A percentile compares a stretch with the other conserved stretches of the same genome.
These are phyloP conservation scores for Lepiota venenata DNA, from an alignment of 768 basidiomycete genomes.

Conservation along the genomic window DNA sequence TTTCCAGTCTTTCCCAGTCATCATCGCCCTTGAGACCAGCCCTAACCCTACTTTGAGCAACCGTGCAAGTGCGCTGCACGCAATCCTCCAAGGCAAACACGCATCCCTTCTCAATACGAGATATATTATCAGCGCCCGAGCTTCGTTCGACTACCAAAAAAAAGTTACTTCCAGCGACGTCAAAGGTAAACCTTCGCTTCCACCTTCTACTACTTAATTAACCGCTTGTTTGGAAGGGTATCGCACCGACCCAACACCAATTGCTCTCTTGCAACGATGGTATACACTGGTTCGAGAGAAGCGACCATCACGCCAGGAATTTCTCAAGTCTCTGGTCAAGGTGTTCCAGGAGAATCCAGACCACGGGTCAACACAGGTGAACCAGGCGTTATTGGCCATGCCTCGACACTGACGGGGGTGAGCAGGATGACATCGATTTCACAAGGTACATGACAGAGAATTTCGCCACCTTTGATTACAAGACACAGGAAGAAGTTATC, in stretches of 20 bases:
- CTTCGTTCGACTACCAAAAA: slow-evolving; percentile 83
- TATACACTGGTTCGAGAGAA: slow-evolving; percentile 92
- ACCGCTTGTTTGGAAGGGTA: slow-evolving; percentile 44
- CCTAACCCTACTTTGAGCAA: slow-evolving; percentile 54
- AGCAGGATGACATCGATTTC: slow-evolving; percentile 80
- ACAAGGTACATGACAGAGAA: slow-evolving; percentile 94
- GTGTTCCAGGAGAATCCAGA: slow-evolving; percentile 73
- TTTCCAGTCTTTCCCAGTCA: slow-evolving; percentile 80
- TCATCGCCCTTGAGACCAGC: slow-evolving; percentile 92
- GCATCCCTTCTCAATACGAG: slow-evolving; percentile 85
- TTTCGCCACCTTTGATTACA: slow-evolving; percentile 89
- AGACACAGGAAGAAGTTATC: slow-evolving; percentile 90
- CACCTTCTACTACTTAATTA: neutral
- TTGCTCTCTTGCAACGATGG: slow-evolving; percentile 86
- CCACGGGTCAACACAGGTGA: slow-evolving; percentile 61
- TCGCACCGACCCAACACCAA: slow-evolving; percentile 57
- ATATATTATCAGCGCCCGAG: slow-evolving; percentile 74
- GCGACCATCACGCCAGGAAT: slow-evolving; percentile 80
- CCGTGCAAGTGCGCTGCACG: slow-evolving; percentile 78
- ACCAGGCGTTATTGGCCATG: slow-evolving; percentile 26
- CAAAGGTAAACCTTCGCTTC: slow-evolving; percentile 41
- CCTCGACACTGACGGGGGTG: neutral
- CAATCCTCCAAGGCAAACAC: slow-evolving; percentile 84
- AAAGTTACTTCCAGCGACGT: slow-evolving; percentile 44
- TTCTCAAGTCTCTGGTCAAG: slow-evolving; percentile 77